A percentile compares a stretch with the other conserved stretches of the same genome.
phyloP scores from a whole-genome alignment of 2,329 filamentous ascomycete species.

The Fusarium falciforme region DNA sequence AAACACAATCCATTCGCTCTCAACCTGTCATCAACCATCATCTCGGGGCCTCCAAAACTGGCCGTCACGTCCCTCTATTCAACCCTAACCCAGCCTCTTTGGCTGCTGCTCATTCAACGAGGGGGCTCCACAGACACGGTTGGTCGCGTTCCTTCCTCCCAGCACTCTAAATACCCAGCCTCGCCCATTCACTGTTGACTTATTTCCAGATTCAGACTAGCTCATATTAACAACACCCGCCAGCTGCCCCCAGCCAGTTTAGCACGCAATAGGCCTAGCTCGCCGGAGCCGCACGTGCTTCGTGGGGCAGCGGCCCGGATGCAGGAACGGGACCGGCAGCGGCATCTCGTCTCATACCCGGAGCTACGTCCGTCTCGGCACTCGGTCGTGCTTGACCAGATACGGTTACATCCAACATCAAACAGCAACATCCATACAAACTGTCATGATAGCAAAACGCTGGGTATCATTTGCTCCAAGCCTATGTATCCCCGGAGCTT shows the following conservation, averaged over 20 bases:
- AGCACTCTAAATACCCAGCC: constrained; percentile 25
- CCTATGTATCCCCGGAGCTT: constrained; percentile 31
- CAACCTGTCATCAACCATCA: neutral
- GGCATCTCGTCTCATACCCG: neutral
- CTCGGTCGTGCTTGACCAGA: neutral
- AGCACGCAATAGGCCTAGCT: constrained; percentile 11
- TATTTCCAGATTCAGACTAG: constrained; percentile 33
- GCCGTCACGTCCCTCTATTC: neutral
- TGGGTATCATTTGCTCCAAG: constrained; percentile 45
- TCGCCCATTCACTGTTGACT: constrained; percentile 40
- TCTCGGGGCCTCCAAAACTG: neutral
- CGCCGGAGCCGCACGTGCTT: constrained; percentile 15
- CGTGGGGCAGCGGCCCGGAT: constrained; percentile 37
- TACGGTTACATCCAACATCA: neutral
- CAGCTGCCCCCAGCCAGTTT: constrained; percentile 17
- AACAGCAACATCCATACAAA: neutral
- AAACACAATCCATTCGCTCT: neutral
- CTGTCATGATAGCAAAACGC: constrained; percentile 31
- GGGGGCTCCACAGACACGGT: constrained; percentile 14
- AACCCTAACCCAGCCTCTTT: constrained; percentile 29
- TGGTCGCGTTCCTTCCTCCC: constrained; percentile 19
- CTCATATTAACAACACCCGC: constrained; percentile 2
- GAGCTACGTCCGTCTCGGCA: neutral
- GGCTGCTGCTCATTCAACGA: neutral
- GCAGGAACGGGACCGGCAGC: constrained; percentile 32